Evolutionary conservation across 202 grass and related monocot species (phyloP).

Genomic region (Brachypodium distachyon): DNA sequence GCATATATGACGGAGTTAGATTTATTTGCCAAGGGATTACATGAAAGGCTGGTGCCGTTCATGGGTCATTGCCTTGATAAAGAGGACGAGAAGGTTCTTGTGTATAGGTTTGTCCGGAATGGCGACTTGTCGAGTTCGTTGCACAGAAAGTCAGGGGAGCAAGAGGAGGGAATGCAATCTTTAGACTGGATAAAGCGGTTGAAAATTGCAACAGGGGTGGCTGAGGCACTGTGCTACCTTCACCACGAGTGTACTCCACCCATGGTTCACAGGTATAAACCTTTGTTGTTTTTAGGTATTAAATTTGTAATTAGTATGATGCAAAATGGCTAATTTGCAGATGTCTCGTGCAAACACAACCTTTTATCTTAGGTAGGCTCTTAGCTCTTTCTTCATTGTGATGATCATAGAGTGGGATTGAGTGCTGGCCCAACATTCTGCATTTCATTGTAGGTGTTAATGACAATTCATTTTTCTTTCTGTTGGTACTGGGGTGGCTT

Average conservation of each 20-base stretch:
- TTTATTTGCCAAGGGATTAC: slow-evolving; percentile 67
- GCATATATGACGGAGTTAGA: slow-evolving; percentile 63
- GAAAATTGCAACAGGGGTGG: slow-evolving; percentile 93
- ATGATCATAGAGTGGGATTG: not conserved
- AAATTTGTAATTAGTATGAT: not conserved
- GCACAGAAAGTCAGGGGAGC: slow-evolving; percentile 58
- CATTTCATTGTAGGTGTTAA: slow-evolving; percentile 16
- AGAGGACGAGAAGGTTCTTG: slow-evolving; percentile 73
- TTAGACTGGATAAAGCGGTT: slow-evolving; percentile 99
- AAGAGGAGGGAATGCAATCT: slow-evolving; percentile 80
- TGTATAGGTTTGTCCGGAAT: slow-evolving; percentile 85
- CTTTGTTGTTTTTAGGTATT: not conserved
- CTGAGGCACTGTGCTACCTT: slow-evolving; percentile 89
- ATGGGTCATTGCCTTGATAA: slow-evolving; percentile 71
- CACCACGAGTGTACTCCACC: slow-evolving; percentile 86
- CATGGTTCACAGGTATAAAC: slow-evolving; percentile 88
- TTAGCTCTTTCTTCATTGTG: not conserved
- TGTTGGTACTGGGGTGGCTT: not conserved
- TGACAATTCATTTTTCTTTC: not conserved
- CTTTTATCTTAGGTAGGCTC: not conserved
- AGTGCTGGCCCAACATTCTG: not conserved
- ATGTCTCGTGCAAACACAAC: not conserved
- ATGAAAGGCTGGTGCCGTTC: slow-evolving; percentile 71
- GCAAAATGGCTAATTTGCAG: not conserved
- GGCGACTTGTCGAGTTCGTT: slow-evolving; percentile 59